Base-by-base conservation (phyloP, 1,139 yeast genomes). In the Geotrichum reessii region DNA sequence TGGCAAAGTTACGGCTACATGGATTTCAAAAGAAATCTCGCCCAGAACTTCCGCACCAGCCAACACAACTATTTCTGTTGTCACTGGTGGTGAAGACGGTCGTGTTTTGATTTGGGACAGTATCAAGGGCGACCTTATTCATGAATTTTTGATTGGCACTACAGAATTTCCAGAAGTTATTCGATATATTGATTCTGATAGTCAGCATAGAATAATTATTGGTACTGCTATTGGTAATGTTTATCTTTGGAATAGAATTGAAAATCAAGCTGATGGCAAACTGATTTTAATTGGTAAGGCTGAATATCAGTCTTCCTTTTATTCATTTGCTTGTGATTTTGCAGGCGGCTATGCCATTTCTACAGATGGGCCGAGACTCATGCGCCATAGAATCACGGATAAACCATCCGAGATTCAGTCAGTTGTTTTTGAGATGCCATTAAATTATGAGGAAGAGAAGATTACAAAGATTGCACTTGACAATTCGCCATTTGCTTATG, bases 21-120 rank as follows among this genome's bases (percentile, higher is more conserved):
- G 75, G 75, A 63, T 70, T 48, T 66, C 69, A 31, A 66, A 71
- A 57, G 56, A 58, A 12, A 71, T 68, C 40, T 63, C 65, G 11
- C 69, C 70, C 1, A 52, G 64, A 21, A 51, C 63, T 3, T 47
- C 58, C 17, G 44, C 37, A 31, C 24, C 28, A 19, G 31, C 53
- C 14, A 59, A 62, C 12, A 52, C 49, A 17, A 61, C 58, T 14
- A 58, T 66, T 24, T 65, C 63, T 11, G 69, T 68, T 4, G 53
- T 68, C 5, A 64, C 67, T 42, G 71, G 66, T 8, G 68, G 68
- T 40, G 64, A 59, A 17, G 69, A 66, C 47, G 74, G 74, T 17
- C 59, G 56, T 9, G 61, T 72, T 4, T 58, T 59, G 14, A 61
- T 66, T 14, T 66, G 67, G 72, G 68, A 62, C 46, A 51, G 62